A percentile compares a stretch with the other conserved stretches of the same genome.
These are phyloP conservation scores for Cydonia oblonga DNA, from an alignment of 331 rosid genomes.

Conservation along the genomic window DNA sequence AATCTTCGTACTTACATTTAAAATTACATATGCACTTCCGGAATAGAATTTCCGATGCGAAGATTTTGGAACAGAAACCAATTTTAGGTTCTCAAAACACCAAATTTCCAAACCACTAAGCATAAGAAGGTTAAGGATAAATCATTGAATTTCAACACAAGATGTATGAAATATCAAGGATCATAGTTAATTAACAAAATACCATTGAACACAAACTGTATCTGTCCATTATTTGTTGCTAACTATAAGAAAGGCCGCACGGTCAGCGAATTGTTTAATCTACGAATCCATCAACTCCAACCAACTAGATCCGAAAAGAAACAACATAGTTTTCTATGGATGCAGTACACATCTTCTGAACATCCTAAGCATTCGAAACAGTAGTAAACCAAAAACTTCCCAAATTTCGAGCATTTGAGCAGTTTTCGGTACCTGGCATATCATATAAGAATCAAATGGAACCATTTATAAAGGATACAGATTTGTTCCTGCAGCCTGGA, in stretches of 20 bases:
- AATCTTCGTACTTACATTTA: constrained; percentile 49
- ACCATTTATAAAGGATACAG: constrained; percentile 56
- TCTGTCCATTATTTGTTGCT: neutral
- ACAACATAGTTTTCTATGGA: neutral
- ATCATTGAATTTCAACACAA: constrained; percentile 19
- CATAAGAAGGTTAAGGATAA: constrained; percentile 33
- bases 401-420: no score
- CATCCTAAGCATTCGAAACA: neutral
- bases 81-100: constrained; percentile 67
- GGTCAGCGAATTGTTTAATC: neutral
- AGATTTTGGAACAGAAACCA: constrained; percentile 54
- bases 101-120: constrained; percentile 79
- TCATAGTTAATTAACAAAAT: neutral
- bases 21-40: constrained; percentile 73
- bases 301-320: neutral
- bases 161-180: neutral
- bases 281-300: neutral
- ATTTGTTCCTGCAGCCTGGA: constrained; percentile 71
- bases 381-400: neutral
- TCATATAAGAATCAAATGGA: constrained; percentile 1
- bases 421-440: no score
- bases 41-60: constrained; percentile 62
- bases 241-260: neutral
- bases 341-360: neutral
- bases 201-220: neutral